A percentile compares a stretch with the other conserved stretches of the same genome.
phyloP scores from a whole-genome alignment of 805 yeast genomes.

The Suhomyces sp. region DNA sequence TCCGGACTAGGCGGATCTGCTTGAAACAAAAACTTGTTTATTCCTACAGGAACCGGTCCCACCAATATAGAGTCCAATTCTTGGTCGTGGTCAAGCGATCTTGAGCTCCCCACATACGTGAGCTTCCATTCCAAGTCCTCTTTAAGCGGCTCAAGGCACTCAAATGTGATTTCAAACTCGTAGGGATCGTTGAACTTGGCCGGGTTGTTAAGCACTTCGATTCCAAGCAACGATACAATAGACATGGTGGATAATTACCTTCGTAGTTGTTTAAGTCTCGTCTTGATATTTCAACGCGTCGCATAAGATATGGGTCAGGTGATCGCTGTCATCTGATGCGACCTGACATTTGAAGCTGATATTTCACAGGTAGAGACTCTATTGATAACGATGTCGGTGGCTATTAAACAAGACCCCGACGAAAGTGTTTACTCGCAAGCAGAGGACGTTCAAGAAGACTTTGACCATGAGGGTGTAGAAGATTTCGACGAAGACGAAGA shows the following conservation, averaged over 20 bases:
- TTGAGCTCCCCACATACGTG: constrained; percentile 93
- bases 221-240: constrained; percentile 86
- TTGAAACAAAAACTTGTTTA: constrained; percentile 84
- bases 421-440: background rate
- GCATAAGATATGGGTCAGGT: background rate
- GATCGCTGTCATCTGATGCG: background rate
- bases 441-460: background rate
- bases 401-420: background rate
- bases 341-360: no score
- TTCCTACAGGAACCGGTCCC: constrained; percentile 98
- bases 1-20: constrained; percentile 98
- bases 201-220: constrained; percentile 90
- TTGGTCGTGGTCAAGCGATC: constrained; percentile 94
- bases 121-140: constrained; percentile 97
- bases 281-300: background rate
- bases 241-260: constrained; percentile 53
- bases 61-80: constrained; percentile 94
- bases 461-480: background rate
- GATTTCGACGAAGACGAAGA: background rate
- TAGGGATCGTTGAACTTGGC: constrained; percentile 92
- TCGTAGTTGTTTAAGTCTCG: background rate
- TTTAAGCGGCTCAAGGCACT: constrained; percentile 87
- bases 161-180: constrained; percentile 95
- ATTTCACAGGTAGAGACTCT: background rate
- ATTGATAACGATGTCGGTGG: background rate